A percentile compares a stretch with the other conserved stretches of the same genome.
Evolutionary conservation across 352 stramenopile species (phyloP).

Genomic region (Phytophthora pluvialis): DNA sequence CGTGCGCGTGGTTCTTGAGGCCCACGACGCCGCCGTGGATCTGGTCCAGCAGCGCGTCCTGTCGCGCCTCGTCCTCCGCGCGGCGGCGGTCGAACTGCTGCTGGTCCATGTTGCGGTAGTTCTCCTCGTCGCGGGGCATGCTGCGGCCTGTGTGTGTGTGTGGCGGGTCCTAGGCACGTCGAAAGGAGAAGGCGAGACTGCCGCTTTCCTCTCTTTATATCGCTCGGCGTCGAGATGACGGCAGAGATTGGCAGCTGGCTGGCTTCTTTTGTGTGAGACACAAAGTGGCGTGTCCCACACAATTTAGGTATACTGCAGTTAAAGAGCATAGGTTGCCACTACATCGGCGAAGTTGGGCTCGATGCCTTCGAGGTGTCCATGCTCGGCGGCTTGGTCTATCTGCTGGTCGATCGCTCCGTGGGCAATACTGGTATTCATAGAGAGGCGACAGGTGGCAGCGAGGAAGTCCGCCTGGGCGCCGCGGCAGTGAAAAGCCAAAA

Average conservation of each 20-base stretch:
- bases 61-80: slow-evolving; percentile 56
- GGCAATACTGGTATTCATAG: neutral
- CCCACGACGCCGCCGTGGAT: slow-evolving; percentile 80
- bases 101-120: slow-evolving; percentile 79
- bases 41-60: slow-evolving; percentile 80
- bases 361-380: too few species aligned
- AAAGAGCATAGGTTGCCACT: slow-evolving; percentile 8
- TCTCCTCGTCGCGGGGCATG: slow-evolving; percentile 42
- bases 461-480: neutral
- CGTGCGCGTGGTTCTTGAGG: slow-evolving; percentile 83
- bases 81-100: slow-evolving; percentile 70
- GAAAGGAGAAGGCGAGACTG: slow-evolving; percentile 20
- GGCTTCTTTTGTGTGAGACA: slow-evolving; percentile 31
- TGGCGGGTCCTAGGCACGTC: too few species aligned
- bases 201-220: slow-evolving; percentile 12
- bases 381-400: neutral
- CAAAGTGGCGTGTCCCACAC: slow-evolving; percentile 24
- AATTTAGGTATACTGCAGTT: slow-evolving; percentile 11
- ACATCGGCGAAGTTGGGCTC: neutral
- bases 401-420: slow-evolving; percentile 3
- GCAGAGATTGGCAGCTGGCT: slow-evolving; percentile 41
- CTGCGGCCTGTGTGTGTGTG: slow-evolving; percentile 2
- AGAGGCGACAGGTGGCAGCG: neutral
- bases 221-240: slow-evolving; percentile 27
- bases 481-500: neutral